Conservation (phyloP, 2,329 filamentous ascomycete genomes). For the Fusarium nelsonii region DNA sequence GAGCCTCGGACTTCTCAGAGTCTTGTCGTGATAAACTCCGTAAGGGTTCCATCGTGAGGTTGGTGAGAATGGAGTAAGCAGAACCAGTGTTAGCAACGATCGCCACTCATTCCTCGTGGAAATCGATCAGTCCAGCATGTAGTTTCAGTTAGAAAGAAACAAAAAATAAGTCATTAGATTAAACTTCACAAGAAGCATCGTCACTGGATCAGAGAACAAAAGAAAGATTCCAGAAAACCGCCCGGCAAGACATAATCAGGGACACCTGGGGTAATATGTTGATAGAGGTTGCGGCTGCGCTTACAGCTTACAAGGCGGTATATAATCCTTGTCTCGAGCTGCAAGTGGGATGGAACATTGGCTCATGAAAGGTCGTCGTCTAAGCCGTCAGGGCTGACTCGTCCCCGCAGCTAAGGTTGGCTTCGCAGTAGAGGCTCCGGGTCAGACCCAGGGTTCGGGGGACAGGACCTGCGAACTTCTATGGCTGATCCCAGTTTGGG, state of each 20-base stretch:
- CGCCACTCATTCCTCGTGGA: constrained; percentile 22
- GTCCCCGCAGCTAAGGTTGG: constrained; percentile 21
- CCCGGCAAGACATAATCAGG: constrained; percentile 7
- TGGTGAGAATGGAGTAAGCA: constrained; percentile 29
- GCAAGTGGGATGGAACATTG: constrained; percentile 12
- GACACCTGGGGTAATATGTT: constrained; percentile 20
- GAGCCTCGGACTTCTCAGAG: constrained; percentile 43
- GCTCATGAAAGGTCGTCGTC: constrained; percentile 15
- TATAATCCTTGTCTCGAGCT: constrained; percentile 10
- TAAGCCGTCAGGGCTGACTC: constrained; percentile 35
- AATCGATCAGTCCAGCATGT: background rate
- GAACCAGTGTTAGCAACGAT: constrained; percentile 20
- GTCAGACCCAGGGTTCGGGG: constrained; percentile 22
- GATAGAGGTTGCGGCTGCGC: constrained; percentile 16
- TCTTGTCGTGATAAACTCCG: constrained; percentile 32
- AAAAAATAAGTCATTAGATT: background rate
- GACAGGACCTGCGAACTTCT: constrained; percentile 8
- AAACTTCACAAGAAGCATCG: background rate
- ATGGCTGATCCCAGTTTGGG: constrained; percentile 22
- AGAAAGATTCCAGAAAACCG: constrained; percentile 3
- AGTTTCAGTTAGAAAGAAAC: background rate
- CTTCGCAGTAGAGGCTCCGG: background rate
- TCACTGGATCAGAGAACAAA: constrained; percentile 25
- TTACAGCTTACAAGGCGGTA: constrained; percentile 27
- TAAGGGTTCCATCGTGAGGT: constrained; percentile 42